Conservation (phyloP, 2,329 filamentous ascomycete species). For the Fusarium buharicum region DNA sequence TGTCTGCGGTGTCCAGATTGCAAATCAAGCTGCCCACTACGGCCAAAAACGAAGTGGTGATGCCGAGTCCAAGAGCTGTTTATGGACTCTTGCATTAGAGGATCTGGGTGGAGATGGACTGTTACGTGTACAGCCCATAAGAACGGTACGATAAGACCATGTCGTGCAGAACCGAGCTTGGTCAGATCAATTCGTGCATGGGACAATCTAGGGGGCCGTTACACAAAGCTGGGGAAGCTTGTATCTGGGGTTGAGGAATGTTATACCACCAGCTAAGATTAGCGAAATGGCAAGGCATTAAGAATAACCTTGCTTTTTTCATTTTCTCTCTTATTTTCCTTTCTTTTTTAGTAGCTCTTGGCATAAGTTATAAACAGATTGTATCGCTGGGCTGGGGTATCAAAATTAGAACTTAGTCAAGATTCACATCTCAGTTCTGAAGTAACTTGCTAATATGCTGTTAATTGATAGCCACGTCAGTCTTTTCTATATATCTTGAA, state of each 20-base stretch:
- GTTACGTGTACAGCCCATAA: no score
- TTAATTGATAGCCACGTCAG: background rate
- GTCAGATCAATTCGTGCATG: conserved; percentile 11
- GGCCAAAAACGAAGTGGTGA: conserved; percentile 49
- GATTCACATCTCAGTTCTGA: background rate
- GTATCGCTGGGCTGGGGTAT: background rate
- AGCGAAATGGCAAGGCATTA: background rate
- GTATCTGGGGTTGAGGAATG: conserved; percentile 1
- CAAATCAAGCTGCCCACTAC: conserved; percentile 50
- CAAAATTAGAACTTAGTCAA: background rate
- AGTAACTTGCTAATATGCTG: background rate
- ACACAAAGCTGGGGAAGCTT: conserved; percentile 1
- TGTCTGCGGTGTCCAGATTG: conserved; percentile 52
- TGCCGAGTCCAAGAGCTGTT: no score
- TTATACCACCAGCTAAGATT: background rate
- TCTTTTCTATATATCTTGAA: no score
- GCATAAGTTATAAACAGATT: background rate
- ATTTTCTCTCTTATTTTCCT: background rate
- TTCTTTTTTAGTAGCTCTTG: background rate
- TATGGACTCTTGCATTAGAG: conserved; percentile 2
- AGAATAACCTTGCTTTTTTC: background rate
- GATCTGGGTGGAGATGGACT: conserved; percentile 4
- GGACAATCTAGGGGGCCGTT: background rate
- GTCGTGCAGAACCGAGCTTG: no score
- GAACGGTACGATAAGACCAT: conserved; percentile 1